Percentiles rank a stretch among this genome's conserved stretches.
These are phyloP conservation scores for Penicillium simplicissimum DNA, from an alignment of 495 filamentous ascomycete genomes.

Conservation along the genomic window DNA sequence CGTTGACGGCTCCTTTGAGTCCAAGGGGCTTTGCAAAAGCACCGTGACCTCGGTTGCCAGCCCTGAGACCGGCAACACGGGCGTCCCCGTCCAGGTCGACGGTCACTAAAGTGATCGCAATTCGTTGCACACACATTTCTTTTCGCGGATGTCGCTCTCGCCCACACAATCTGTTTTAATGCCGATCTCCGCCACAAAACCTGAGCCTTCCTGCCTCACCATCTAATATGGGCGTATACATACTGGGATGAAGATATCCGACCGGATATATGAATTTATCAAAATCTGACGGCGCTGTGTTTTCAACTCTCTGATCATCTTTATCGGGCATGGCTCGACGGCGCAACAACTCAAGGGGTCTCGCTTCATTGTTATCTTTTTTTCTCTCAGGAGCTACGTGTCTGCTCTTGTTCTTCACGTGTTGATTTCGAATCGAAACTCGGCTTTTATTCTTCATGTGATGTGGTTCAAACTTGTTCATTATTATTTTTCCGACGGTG, in stretches of 20 bases:
- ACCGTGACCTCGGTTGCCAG: slow-evolving; percentile 38
- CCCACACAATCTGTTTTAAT: slow-evolving; percentile 40
- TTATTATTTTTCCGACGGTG: slow-evolving; percentile 29
- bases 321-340: slow-evolving; percentile 36
- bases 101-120: slow-evolving; percentile 24
- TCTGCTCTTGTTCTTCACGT: slow-evolving; percentile 11
- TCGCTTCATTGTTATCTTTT: slow-evolving; percentile 28
- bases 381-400: not conserved
- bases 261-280: slow-evolving; percentile 36
- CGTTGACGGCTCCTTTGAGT: slow-evolving; percentile 33
- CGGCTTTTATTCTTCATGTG: slow-evolving; percentile 21
- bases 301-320: slow-evolving; percentile 22
- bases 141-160: slow-evolving; percentile 10
- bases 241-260: slow-evolving; percentile 33
- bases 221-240: slow-evolving; percentile 49
- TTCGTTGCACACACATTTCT: slow-evolving; percentile 26
- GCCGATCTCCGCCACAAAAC: slow-evolving; percentile 22
- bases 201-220: slow-evolving; percentile 28
- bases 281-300: slow-evolving; percentile 18
- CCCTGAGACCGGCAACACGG: slow-evolving; percentile 36
- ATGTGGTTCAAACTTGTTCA: slow-evolving; percentile 20
- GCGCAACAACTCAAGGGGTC: slow-evolving; percentile 35
- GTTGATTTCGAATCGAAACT: slow-evolving; percentile 25
- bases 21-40: slow-evolving; percentile 37
- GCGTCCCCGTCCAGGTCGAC: slow-evolving; percentile 35